These are phyloP conservation scores for Forsythia viridissima DNA, from an alignment of 257 asterid genomes.

Conservation along the genomic window DNA sequence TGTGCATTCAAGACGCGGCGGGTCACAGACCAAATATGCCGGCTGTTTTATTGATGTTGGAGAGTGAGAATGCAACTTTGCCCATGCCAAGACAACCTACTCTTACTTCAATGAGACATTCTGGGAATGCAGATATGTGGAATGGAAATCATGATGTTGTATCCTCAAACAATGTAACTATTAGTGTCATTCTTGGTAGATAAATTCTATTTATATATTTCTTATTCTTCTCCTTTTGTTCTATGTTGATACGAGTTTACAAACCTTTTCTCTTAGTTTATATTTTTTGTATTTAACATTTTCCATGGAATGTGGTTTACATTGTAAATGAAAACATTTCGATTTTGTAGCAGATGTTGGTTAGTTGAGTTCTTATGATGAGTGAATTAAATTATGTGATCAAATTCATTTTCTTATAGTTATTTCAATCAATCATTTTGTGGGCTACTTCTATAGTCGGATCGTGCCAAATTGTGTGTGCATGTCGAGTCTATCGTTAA, in stretches of 20 bases:
- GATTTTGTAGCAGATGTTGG: too few relatives aligned
- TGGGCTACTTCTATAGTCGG: too few relatives aligned
- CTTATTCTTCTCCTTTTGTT: background rate
- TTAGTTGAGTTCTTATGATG: too few relatives aligned
- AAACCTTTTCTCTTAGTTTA: background rate
- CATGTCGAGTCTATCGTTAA: too few relatives aligned
- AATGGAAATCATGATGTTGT: conserved; percentile 43
- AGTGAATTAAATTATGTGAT: too few relatives aligned
- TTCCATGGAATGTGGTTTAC: too few relatives aligned
- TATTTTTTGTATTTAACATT: too few relatives aligned
- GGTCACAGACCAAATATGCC: conserved; percentile 69
- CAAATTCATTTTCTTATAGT: too few relatives aligned
- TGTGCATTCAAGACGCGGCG: conserved; percentile 76
- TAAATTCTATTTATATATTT: conserved; percentile 20
- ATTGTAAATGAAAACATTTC: too few relatives aligned
- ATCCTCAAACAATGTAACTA: conserved; percentile 63
- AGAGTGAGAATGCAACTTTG: conserved; percentile 47
- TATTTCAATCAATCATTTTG: too few relatives aligned
- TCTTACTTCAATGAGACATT: conserved; percentile 53
- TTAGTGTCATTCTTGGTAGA: conserved; percentile 69
- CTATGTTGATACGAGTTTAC: background rate
- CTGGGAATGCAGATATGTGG: conserved; percentile 45
- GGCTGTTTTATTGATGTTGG: conserved; percentile 69
- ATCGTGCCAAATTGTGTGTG: too few relatives aligned
- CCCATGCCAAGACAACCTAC: conserved; percentile 74